Base-by-base conservation (phyloP, 352 stramenopile species). In the Aphanomyces stellatus region DNA sequence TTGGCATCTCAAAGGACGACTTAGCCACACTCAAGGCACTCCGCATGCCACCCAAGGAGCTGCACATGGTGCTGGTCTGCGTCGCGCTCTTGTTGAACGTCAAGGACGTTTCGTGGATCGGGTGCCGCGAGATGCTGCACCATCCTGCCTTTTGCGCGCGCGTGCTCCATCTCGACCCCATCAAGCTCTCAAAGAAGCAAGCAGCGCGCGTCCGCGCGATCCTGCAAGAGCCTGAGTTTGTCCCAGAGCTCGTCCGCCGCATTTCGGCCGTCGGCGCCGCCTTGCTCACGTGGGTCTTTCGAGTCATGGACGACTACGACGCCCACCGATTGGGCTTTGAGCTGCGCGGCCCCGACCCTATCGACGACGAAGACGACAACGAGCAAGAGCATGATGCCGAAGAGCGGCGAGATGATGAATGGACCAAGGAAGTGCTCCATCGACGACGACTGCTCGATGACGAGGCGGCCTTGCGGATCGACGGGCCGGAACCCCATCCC, bases 1-100 rank as follows among this genome's bases (percentile, higher is more conserved):
- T 90, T 34, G 74, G 74, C 1, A 87, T 92, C 55, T 84, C 84
- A 25, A 76, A 75, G 13, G 81, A 88, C 31, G 81, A 92, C 49
- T 85, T 81, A 67, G 69, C 80, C 31, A 79, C 87, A 57, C 69
- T 92, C 40, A 78, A 80, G 10, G 72, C 71, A 40, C 87, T 90
- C 33, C 83, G 81, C 7, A 75, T 88, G 0, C 81, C 81, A 4
- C 72, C 86, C 8, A 79, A 78, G 56, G 84, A 90, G 73, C 72
- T 92, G 15, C 84, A 92, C 53, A 88, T 81, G 49, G 72, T 92
- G 3, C 82, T 90, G 71, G 88, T 92, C 77, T 90, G 81, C 56
- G 71, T 92, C 41, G 74, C 86, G n/a, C 69, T 89, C 3, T 63
- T 92, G 24, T 60, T 90, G 6, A 76, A 90, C 6, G 34, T 53